Evolutionary conservation across 345 rosid species (phyloP).

Genomic region (Streptanthus diversifolius): DNA sequence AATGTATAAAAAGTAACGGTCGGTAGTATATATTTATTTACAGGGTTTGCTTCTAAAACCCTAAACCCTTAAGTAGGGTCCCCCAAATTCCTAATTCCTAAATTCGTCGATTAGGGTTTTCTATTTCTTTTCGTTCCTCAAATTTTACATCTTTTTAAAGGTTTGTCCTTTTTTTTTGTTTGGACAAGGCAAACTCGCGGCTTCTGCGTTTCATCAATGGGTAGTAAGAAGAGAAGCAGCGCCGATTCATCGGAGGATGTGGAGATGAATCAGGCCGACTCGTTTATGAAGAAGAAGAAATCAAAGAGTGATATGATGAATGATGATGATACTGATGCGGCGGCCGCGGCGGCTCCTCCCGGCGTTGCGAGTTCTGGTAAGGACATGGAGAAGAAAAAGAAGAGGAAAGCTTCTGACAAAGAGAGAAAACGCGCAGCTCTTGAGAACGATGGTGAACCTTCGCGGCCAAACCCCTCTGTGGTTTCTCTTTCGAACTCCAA

Average conservation of each 20-base stretch:
- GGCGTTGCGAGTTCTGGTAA: conserved; percentile 37
- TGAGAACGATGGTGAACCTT: conserved; percentile 21
- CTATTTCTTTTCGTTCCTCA: background rate
- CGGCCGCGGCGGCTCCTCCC: conserved; percentile 21
- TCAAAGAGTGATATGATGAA: conserved; percentile 34
- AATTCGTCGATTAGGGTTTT: conserved; percentile 4
- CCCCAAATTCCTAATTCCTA: background rate
- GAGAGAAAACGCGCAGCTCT: conserved; percentile 44
- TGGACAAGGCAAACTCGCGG: background rate
- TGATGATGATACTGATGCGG: conserved; percentile 23
- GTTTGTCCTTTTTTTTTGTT: background rate
- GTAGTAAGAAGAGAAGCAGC: conserved; percentile 53
- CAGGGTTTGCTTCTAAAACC: conserved; percentile 1
- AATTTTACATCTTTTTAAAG: background rate
- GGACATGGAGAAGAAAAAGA: conserved; percentile 87
- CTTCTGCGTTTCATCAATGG: conserved; percentile 41
- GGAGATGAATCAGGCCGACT: conserved; percentile 29
- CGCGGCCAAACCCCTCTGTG: conserved; percentile 20
- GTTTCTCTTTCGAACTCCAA: conserved; percentile 24
- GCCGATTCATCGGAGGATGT: conserved; percentile 35
- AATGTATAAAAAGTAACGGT: background rate
- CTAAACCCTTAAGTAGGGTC: conserved; percentile 1
- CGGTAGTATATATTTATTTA: background rate
- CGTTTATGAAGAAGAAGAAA: conserved; percentile 49
- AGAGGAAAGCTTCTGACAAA: conserved; percentile 70